phyloP scores from a whole-genome alignment of 179 eudicot genomes.

The Beta macrorhiza region DNA sequence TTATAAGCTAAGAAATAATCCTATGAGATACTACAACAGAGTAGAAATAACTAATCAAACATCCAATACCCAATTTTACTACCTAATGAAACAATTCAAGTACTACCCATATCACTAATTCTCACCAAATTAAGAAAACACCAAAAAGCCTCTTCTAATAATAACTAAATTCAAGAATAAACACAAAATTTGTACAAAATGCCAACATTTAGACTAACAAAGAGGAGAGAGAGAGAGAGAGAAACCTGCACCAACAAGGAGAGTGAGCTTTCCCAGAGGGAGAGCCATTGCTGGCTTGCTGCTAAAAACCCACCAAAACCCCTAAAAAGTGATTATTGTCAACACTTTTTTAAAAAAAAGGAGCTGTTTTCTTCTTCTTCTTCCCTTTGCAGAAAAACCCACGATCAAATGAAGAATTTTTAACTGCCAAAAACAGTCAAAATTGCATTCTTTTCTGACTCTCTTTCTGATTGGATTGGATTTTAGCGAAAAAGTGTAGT shows the following conservation, averaged over 20 bases:
- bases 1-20: no score
- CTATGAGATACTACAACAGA: no score
- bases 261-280: conserved; percentile 58
- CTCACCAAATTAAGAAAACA: neutral
- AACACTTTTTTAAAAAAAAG: no score
- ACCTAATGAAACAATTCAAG: neutral
- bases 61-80: neutral
- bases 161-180: neutral
- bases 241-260: conserved; percentile 82
- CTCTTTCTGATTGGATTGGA: neutral
- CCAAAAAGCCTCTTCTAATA: neutral
- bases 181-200: neutral
- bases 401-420: neutral
- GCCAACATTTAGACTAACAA: neutral
- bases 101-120: neutral
- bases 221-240: neutral
- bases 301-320: conserved; percentile 28
- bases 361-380: no score
- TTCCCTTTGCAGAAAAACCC: neutral
- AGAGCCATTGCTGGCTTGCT: conserved; percentile 41
- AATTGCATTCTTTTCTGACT: neutral
- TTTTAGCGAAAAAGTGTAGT: neutral
- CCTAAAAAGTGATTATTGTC: neutral
- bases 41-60: no score
- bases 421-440: neutral